Evolutionary conservation across 345 rosid genomes (phyloP), one percentile per base, ranked within the genome.

Genomic region (Clarkia xantiana): DNA sequence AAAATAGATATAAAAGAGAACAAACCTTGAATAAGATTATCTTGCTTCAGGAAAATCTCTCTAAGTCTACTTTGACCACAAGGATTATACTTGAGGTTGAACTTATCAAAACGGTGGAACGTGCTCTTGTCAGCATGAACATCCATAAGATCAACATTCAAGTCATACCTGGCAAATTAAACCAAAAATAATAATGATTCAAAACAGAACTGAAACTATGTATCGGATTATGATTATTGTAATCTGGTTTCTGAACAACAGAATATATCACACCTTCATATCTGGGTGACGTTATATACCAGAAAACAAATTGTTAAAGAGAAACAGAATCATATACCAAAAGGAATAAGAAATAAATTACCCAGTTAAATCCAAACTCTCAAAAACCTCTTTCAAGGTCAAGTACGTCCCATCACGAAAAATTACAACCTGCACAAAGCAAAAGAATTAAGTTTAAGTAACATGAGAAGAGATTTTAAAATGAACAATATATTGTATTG

Each of bases 41-140:
- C 99, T 68, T 93, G 99, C 73, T 93, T 93, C 55, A 93, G 96
- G 73, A 93, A 93, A 62, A 93, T 93, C 67, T 93, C 99, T 76
- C 99, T 77, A 25, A 93, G 97, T 70, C 99, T 77, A 75, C 99
- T 93, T 71, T 93, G 99, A 54, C 99, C 99, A 54, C 99, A 93
- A 18, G 99, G 99, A 75, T 93, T 93, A 53, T 93, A 93, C 77
- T 93, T 93, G 12, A 93, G 94, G 60, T 93, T 93, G 71, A 93
- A 87, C 81, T 93, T 93, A 62, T 87, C 99, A 75, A 93, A 93
- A 17, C 99, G 96, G 66, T 93, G 99, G 68, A 93, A 87, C 15
- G 99, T 93, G 72, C 96, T 93, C 73, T 93, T 93, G 81, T 87
- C 96, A 29, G 97, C 99, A 46, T 93, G 99, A 65, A 93, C 99